These are phyloP conservation scores for Fusarium sp. DNA, from an alignment of 2,329 filamentous ascomycete species.

Conservation along the genomic window DNA sequence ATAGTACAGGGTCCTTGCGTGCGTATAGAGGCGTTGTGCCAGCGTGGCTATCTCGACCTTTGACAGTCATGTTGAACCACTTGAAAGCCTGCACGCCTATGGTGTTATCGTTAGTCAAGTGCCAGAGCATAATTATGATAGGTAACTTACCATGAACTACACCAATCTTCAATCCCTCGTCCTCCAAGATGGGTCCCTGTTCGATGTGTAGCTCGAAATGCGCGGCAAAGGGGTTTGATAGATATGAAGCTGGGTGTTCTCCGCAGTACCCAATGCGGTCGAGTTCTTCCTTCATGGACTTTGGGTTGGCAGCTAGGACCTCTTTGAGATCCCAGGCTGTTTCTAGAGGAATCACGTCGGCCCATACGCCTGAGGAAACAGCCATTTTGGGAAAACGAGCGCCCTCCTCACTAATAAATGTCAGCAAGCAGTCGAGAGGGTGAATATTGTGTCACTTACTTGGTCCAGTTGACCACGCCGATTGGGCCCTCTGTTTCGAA, in stretches of 20 bases:
- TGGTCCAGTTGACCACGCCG: conserved; percentile 20
- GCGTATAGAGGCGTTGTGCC: conserved; percentile 20
- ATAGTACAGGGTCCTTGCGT: conserved; percentile 11
- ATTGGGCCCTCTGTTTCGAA: neutral
- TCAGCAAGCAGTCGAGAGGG: neutral
- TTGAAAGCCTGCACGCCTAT: conserved; percentile 24
- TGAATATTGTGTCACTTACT: neutral
- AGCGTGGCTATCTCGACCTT: conserved; percentile 13
- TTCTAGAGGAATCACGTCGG: conserved; percentile 1
- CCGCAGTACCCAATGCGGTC: conserved; percentile 11
- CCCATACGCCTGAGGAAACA: conserved; percentile 6
- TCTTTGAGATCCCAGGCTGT: conserved; percentile 4
- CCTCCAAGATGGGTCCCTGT: neutral
- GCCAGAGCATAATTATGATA: rapidly evolving
- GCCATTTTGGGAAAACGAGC: conserved; percentile 22
- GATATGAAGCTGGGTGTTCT: neutral
- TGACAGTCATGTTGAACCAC: conserved; percentile 14
- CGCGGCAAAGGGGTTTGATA: conserved; percentile 1
- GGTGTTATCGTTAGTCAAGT: rapidly evolving
- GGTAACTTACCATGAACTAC: neutral
- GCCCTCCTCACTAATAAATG: neutral
- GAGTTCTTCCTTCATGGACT: conserved; percentile 22
- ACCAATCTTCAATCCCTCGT: conserved; percentile 2
- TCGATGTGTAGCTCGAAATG: conserved; percentile 72
- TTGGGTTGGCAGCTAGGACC: neutral